Evolutionary conservation across 345 rosid genomes (phyloP), one percentile per base, ranked within the genome.

Genomic region (Brassica rapa): DNA sequence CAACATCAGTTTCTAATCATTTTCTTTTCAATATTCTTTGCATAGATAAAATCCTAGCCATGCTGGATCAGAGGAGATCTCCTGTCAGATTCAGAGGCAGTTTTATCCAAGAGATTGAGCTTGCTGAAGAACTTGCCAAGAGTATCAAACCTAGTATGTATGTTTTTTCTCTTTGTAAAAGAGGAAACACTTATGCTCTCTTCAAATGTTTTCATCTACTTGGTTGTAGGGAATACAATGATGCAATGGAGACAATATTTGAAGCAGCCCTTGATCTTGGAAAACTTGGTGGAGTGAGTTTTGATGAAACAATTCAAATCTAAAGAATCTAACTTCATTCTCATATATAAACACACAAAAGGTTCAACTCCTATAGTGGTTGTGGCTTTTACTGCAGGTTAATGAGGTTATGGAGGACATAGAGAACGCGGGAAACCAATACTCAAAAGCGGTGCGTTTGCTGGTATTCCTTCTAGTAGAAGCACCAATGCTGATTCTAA

Each of bases 171-270:
- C 62, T 68, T 24, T 14, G 59, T 25, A 4, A 33, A 62, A 53
- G 29, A 30, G 14, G 12, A 37, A 55, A 33, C 29, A 67, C 43
- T 43, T 35, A n/a, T 62, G 29, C 51, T 68, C 41, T 23, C 23
- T 53, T 78, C 23, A 77, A 65, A 63, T 35, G 33, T 57, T 4
- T 43, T 77, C 41, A 61, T 78, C 30, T 33, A 19, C 61, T 8
- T 62, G 35, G 70, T 79, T 83, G 81, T 86, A 95, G 99, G 93
- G 76, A 85, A 77, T 77, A 77, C 75, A 37, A 85, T 8, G 97
- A 95, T 86, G 92, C 99, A 23, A 91, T 95, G 96, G 97, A 95
- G 91, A 85, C 82, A 0, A 91, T 95, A 86, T 95, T 86, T 83
- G 90, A 95, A 73, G 88, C 90, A 68, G 99, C 99, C 70, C 97